Percentiles rank a stretch among this genome's conserved stretches.
Evolutionary conservation across 257 asterid species (phyloP).

Genomic region (Ajuga chamaepitys): DNA sequence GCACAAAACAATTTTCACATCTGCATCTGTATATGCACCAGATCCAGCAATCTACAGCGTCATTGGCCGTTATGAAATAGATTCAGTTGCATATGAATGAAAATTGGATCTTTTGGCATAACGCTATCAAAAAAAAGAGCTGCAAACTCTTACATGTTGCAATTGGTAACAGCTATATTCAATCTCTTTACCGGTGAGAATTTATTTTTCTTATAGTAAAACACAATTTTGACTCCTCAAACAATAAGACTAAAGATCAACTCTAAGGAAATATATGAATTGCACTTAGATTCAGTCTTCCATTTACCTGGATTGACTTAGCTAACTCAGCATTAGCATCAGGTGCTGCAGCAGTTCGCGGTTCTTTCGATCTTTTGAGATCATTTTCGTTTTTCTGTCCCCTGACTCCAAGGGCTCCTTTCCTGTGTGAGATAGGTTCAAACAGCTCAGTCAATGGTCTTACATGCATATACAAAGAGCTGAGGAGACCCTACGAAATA

Average conservation of each 20-base stretch:
- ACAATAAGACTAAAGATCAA: neutral
- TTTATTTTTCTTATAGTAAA: no score
- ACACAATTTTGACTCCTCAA: neutral
- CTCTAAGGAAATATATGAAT: neutral
- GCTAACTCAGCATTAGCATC: conserved; percentile 40
- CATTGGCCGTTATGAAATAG: no score
- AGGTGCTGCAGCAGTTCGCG: conserved; percentile 39
- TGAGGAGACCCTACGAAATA: neutral
- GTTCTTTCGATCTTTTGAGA: conserved; percentile 40
- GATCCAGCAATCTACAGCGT: no score
- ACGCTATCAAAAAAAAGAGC: no score
- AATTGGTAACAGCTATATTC: no score
- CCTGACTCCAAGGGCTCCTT: conserved; percentile 41
- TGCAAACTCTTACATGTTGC: no score
- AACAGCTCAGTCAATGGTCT: conserved; percentile 1
- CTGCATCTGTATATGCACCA: no score
- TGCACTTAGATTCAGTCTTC: neutral
- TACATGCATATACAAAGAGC: neutral
- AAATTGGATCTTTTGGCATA: no score
- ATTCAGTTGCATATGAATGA: no score
- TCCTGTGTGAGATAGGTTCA: conserved; percentile 36
- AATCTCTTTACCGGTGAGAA: no score
- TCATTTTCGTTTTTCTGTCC: conserved; percentile 40
- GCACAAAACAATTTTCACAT: no score
- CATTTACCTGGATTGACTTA: conserved; percentile 47